These are phyloP conservation scores for Xylaria venustula DNA, from an alignment of 495 filamentous ascomycete genomes.

Conservation along the genomic window DNA sequence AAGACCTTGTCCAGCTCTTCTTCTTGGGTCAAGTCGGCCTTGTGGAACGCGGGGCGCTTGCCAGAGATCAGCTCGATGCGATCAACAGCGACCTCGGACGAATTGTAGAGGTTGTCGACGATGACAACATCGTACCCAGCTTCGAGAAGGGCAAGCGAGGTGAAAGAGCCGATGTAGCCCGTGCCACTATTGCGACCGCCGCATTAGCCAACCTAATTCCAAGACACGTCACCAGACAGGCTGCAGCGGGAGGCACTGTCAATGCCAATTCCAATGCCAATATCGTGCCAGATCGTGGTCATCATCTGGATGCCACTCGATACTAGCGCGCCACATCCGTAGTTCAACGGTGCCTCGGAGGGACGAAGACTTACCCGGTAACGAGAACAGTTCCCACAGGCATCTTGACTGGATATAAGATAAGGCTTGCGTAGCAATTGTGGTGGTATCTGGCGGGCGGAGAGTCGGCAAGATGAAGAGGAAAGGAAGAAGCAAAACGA, in stretches of 20 bases:
- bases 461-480: neutral
- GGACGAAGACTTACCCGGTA: constrained; percentile 68
- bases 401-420: constrained; percentile 51
- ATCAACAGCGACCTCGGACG: constrained; percentile 80
- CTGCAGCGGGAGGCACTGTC: constrained; percentile 12
- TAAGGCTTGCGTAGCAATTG: neutral
- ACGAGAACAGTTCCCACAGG: constrained; percentile 81
- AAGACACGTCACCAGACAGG: no score
- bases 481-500: neutral
- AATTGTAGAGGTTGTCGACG: constrained; percentile 94
- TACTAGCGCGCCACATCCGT: neutral
- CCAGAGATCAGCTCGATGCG: constrained; percentile 92
- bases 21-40: constrained; percentile 86
- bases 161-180: constrained; percentile 99
- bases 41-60: constrained; percentile 81
- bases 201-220: constrained; percentile 9
- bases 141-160: constrained; percentile 83
- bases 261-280: constrained; percentile 1
- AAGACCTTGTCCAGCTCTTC: constrained; percentile 84
- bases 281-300: no score
- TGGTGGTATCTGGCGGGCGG: neutral
- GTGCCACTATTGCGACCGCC: constrained; percentile 65
- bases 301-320: neutral
- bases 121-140: constrained; percentile 96
- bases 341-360: constrained; percentile 11